Evolutionary conservation across 345 rosid genomes (phyloP), one percentile per base, ranked within the genome.

Genomic region (Eucalyptus brandiana): DNA sequence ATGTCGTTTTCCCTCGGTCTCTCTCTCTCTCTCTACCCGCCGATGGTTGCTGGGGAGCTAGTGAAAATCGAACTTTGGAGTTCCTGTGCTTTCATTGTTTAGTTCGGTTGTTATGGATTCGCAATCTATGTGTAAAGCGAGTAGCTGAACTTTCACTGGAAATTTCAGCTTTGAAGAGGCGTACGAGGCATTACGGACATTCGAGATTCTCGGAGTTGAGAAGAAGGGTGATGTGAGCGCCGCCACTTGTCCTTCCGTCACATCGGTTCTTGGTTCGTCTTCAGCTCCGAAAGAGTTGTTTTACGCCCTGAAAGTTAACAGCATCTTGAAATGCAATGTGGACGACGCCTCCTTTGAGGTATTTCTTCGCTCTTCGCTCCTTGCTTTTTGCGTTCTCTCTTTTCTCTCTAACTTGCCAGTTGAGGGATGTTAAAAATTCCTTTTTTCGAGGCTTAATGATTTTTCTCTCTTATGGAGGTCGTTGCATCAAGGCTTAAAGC

Each of bases 171-270:
- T 97, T 72, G 96, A 96, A 89, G 98, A 96, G 92, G 91, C 97
- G 2, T 98, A 93, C 86, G 98, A 96, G 92, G 97, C 98, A 51
- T 91, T 98, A 51, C 94, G 95, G 91, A 93, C 98, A 86, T 94
- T 96, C 86, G 96, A 97, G 91, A 91, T 95, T 89, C 99, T 98
- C 86, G 98, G 95, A 86, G 90, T 96, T 56, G 94, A 94, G 87
- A 90, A 89, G 88, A 93, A 92, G 91, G 86, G 96, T 86, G 96
- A 96, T 88, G 86, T 94, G 17, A 92, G 93, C 76, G 90, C 89
- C 13, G 83, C 90, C 69, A 90, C 95, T 87, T 98, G 99, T 90
- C 91, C 88, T 51, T 90, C 87, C 87, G 95, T 95, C 16, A 87
- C 83, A 24, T 93, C 94, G 88, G 94, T 93, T 80, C 91, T 96